phyloP scores from a whole-genome alignment of 1,284 basidiomycete genomes.

The Tausonia pullulans region DNA sequence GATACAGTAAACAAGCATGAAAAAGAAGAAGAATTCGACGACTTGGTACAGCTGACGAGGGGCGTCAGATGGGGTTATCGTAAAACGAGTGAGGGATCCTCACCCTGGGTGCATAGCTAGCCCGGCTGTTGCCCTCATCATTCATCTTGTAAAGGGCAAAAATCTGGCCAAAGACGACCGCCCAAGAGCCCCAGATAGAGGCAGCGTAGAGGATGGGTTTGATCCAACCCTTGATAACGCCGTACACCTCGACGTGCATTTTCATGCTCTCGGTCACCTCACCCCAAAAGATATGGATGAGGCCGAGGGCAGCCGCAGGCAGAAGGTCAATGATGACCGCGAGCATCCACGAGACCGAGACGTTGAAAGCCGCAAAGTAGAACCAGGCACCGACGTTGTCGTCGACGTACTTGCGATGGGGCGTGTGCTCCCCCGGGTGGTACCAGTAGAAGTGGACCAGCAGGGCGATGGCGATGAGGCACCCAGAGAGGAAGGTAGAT shows the following conservation, averaged over 20 bases:
- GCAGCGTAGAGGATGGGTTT: constrained; percentile 16
- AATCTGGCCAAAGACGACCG: constrained; percentile 14
- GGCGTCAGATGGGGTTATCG: background rate
- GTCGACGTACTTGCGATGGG: constrained; percentile 45
- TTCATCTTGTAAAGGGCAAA: background rate
- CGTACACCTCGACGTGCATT: constrained; percentile 42
- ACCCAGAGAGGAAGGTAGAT: constrained; percentile 49
- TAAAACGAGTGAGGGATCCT: background rate
- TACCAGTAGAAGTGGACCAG: constrained; percentile 58
- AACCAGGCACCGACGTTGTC: constrained; percentile 63
- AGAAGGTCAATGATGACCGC: constrained; percentile 56
- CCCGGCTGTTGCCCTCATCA: background rate
- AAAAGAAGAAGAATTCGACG: constrained; percentile 14
- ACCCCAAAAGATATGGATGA: constrained; percentile 53
- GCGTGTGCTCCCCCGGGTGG: constrained; percentile 39
- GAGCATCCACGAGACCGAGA: constrained; percentile 61
- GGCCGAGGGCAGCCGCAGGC: constrained; percentile 44
- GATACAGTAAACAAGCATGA: constrained; percentile 10
- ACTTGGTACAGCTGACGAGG: constrained; percentile 10
- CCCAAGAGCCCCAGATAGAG: constrained; percentile 15
- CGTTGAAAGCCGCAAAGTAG: constrained; percentile 62
- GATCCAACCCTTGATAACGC: constrained; percentile 6
- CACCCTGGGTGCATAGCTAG: constrained; percentile 8
- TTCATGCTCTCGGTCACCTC: constrained; percentile 59
- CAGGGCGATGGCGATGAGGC: constrained; percentile 50